Base-by-base conservation (phyloP, 371 early-diverging fungal species). In the Mucor racemosus region DNA sequence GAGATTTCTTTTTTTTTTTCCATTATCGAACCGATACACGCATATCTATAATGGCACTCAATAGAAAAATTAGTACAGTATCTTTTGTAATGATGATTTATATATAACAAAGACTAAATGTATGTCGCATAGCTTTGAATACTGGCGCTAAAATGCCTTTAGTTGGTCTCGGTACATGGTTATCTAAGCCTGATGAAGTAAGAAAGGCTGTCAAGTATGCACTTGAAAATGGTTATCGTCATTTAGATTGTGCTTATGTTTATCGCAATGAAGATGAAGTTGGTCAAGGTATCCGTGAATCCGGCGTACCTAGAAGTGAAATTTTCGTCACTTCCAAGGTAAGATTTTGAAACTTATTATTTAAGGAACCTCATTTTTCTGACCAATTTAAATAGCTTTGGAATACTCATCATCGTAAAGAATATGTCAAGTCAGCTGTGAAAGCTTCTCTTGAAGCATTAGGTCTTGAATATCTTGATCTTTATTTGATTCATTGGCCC, bases 181-280 rank as follows among this genome's bases (percentile, higher is more conserved):
- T 86, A 59, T 78, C 85, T 39, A 78, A 86, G 77, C 79, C 81
- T 13, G 76, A 86, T 53, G 80, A 82, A 60, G 86, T 88, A 8
- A 78, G 81, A 67, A 74, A 86, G 31, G 86, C 89, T 53, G 86
- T 95, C 54, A 66, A 76, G 56, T 70, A 74, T 56, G 87, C 89
- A 15, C 67, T 91, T 35, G 67, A 83, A 39, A 71, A 71, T 36
- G 93, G 77, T 21, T 94, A 93, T 79, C 85, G 92, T 48, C 90
- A 91, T 66, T 88, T 95, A 60, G 94, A 94, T 73, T 86, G 89
- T 50, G 93, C 92, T 39, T 80, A 78, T 58, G 75, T 73, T 19
- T 91, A 97, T 73, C 80, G 84, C 64, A 97, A 97, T 79, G 96
- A 97, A 80, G 78, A 84, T 39, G 91, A 94, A 58, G 89, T 96